phyloP scores from a whole-genome alignment of 2,329 filamentous ascomycete genomes.

The Colletotrichum sp. region DNA sequence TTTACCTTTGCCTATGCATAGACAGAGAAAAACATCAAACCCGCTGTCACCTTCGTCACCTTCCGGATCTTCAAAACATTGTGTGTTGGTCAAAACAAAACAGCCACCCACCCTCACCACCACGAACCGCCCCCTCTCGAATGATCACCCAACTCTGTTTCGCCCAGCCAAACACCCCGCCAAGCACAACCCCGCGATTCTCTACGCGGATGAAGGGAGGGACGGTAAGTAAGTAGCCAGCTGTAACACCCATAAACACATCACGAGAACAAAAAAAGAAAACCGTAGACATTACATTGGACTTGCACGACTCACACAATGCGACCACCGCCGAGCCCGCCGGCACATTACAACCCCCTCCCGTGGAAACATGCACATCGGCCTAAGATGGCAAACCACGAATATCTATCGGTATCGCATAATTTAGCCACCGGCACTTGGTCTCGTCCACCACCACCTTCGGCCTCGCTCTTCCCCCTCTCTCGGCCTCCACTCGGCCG shows the following conservation, averaged over 20 bases:
- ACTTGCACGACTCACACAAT: not conserved
- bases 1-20: not conserved
- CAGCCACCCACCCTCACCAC: not conserved
- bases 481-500: not conserved
- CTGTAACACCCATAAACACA: not conserved
- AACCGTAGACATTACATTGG: not conserved
- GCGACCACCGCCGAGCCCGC: not conserved
- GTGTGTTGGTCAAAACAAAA: not conserved
- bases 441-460: not conserved
- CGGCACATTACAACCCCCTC: not conserved
- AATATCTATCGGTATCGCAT: not conserved
- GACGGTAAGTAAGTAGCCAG: not conserved
- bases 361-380: not conserved
- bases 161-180: conserved; percentile 6
- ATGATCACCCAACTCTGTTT: not conserved
- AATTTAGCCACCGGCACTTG: not conserved
- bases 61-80: not conserved
- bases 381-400: not conserved
- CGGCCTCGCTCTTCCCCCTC: not conserved
- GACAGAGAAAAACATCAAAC: not conserved
- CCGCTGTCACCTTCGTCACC: not conserved
- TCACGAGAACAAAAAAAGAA: not conserved
- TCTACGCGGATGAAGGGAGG: not conserved
- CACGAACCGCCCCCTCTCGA: not conserved
- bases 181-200: not conserved